phyloP scores from a whole-genome alignment of 441 rosid species.

The Cnidoscolus chayamansa region DNA sequence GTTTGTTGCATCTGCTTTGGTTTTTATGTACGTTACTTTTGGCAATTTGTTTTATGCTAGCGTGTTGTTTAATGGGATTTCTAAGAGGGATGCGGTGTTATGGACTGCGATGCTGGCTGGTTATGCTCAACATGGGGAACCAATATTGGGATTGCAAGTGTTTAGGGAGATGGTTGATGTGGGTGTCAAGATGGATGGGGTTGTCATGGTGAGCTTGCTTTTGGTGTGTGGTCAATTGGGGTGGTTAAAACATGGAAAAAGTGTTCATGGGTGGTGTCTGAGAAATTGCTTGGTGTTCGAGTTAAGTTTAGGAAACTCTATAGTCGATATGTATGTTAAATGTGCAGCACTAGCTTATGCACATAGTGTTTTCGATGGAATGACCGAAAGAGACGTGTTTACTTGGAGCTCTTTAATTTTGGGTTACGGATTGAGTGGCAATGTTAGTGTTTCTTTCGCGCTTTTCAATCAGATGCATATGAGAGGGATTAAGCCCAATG shows the following conservation, averaged over 20 bases:
- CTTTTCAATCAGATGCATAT: conserved; percentile 46
- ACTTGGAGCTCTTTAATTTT: conserved; percentile 64
- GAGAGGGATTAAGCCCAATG: conserved; percentile 42
- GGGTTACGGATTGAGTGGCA: conserved; percentile 52
- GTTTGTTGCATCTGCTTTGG: conserved; percentile 49
- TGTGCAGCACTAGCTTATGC: conserved; percentile 38
- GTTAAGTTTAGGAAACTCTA: conserved; percentile 53
- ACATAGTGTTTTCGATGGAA: conserved; percentile 32
- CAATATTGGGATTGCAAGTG: conserved; percentile 37
- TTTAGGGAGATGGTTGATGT: conserved; percentile 42
- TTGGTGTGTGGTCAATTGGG: conserved; percentile 49
- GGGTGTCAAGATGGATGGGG: conserved; percentile 43
- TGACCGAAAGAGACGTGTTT: conserved; percentile 48
- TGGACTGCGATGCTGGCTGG: conserved; percentile 63
- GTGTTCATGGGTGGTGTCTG: conserved; percentile 59
- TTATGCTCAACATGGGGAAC: conserved; percentile 51
- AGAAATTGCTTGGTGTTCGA: conserved; percentile 40
- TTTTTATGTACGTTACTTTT: conserved; percentile 34
- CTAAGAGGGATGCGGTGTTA: conserved; percentile 45
- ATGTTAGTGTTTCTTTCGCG: conserved; percentile 28
- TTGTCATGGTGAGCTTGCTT: conserved; percentile 62
- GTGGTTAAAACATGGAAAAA: conserved; percentile 48
- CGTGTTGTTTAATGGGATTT: conserved; percentile 51
- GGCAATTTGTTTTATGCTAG: conserved; percentile 34
- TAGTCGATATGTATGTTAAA: conserved; percentile 51